Evolutionary conservation across 768 basidiomycete genomes (phyloP).

Genomic region (Xanthoconium purpureum): DNA sequence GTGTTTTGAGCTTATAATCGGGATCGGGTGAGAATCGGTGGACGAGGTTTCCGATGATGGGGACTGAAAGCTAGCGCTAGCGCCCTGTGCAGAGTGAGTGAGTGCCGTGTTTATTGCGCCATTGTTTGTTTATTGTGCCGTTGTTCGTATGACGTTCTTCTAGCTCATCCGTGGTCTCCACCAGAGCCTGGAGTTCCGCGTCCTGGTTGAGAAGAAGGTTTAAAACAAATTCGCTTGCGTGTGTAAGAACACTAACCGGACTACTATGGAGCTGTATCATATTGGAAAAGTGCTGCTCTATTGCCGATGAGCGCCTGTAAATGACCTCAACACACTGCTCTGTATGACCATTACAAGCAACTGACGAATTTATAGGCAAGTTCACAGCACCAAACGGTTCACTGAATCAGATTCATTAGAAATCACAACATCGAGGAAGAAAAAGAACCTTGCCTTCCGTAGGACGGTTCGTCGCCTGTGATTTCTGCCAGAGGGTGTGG

Average conservation of each 20-base stretch:
- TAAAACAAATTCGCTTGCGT: not conserved
- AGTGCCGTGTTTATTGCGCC: not conserved
- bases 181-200: not conserved
- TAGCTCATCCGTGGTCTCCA: not conserved
- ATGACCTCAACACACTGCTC: not conserved
- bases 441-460: not conserved
- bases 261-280: not conserved
- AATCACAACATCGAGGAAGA: not conserved
- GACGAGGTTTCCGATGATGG: not conserved
- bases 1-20: not conserved
- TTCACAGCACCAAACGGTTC: not conserved
- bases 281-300: not conserved
- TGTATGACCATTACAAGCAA: not conserved
- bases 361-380: slow-evolving; percentile 4
- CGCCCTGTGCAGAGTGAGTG: not conserved
- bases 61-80: not conserved
- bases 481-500: not conserved
- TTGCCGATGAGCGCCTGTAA: not conserved
- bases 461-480: rapidly evolving
- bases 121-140: no score
- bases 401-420: not conserved
- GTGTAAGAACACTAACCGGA: not conserved
- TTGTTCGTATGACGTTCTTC: not conserved
- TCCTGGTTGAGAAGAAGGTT: not conserved
- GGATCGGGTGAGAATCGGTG: not conserved